Percentiles rank a stretch among this genome's conserved stretches.
Conservation (phyloP, 352 stramenopile genomes). For the Phytophthora pseudosyringae region DNA sequence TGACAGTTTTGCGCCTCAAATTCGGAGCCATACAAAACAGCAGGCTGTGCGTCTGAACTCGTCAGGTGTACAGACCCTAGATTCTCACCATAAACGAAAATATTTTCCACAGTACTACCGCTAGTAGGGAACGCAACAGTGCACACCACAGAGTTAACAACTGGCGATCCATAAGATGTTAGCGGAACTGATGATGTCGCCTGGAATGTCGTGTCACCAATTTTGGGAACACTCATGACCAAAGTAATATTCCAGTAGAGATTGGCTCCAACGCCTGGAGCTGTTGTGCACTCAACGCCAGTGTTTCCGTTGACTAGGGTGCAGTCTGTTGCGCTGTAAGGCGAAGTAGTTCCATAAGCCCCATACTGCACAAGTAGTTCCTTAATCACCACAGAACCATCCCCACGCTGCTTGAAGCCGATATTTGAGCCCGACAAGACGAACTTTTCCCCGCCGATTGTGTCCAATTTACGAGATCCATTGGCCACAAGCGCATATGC, state of each 20-base stretch:
- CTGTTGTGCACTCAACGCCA: constrained; percentile 48
- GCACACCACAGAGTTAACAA: constrained; percentile 40
- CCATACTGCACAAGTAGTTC: constrained; percentile 53
- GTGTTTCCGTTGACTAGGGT: constrained; percentile 53
- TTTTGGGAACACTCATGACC: constrained; percentile 42
- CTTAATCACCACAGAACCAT: constrained; percentile 43
- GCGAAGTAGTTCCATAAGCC: constrained; percentile 40
- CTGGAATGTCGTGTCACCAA: constrained; percentile 50
- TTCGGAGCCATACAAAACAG: constrained; percentile 47
- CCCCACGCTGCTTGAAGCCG: constrained; percentile 59
- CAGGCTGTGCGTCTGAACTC: constrained; percentile 15
- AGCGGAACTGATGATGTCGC: constrained; percentile 46
- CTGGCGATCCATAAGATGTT: constrained; percentile 42
- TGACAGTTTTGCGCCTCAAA: constrained; percentile 40
- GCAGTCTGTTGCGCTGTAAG: constrained; percentile 49
- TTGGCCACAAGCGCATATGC: constrained; percentile 9
- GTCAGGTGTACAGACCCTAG: constrained; percentile 36
- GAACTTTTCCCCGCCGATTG: constrained; percentile 45
- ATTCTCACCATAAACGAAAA: constrained; percentile 54
- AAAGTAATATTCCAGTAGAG: constrained; percentile 63
- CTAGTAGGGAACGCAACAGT: constrained; percentile 42
- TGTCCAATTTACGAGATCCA: constrained; percentile 29
- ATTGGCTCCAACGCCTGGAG: constrained; percentile 42
- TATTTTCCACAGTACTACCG: constrained; percentile 37
- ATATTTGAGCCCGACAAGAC: constrained; percentile 56